Evolutionary conservation across 495 filamentous ascomycete species (phyloP).

Genomic region (Daldinia childiae): DNA sequence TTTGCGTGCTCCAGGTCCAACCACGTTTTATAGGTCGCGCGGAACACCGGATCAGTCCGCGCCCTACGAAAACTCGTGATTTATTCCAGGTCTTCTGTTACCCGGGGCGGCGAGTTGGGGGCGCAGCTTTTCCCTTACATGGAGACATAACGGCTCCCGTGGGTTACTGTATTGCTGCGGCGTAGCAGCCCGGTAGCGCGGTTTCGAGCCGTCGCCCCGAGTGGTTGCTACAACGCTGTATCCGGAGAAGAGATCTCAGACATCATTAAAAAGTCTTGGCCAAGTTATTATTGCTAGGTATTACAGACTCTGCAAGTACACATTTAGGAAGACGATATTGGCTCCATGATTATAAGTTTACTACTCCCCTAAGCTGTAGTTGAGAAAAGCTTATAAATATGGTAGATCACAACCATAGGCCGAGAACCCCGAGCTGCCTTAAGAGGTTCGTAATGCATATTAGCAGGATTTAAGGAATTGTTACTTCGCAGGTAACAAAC

Average conservation of each 20-base stretch:
- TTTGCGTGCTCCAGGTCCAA: not conserved
- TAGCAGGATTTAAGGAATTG: not conserved
- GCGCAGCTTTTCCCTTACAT: not conserved
- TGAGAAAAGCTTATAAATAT: not conserved
- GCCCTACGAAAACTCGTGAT: not conserved
- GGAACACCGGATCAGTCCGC: conserved; percentile 7
- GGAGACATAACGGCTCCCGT: not conserved
- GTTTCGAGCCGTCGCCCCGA: conserved; percentile 1
- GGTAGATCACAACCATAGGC: not conserved
- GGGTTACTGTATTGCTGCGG: conserved; percentile 6
- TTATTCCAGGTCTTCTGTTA: not conserved
- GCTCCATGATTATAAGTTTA: not conserved
- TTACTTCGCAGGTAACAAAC: not conserved
- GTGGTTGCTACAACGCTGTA: not conserved
- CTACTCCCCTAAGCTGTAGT: not conserved
- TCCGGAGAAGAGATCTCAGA: not conserved
- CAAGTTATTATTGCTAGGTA: not conserved
- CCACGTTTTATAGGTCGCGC: not conserved
- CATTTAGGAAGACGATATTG: not conserved
- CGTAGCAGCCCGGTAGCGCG: conserved; percentile 6
- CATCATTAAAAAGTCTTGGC: not conserved
- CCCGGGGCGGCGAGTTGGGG: not conserved
- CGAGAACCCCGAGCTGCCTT: not conserved
- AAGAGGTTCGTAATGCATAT: not conserved
- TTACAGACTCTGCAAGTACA: not conserved